Evolutionary conservation across 2,329 filamentous ascomycete species (phyloP).

Genomic region (Pseudogymnoascus sp.): DNA sequence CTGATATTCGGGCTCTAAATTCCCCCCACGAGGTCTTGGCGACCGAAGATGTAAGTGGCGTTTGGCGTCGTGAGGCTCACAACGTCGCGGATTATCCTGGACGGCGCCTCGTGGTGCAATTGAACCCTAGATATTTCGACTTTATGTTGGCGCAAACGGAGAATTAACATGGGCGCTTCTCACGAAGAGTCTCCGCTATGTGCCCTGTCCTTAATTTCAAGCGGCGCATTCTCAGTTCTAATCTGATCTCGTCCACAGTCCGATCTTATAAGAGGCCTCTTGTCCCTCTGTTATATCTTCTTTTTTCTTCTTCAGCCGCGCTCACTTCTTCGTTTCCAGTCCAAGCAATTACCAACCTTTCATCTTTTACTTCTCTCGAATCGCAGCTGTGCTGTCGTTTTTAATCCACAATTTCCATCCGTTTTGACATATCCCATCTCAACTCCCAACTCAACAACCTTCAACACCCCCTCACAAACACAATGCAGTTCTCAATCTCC

Average conservation of each 20-base stretch:
- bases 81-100: background rate
- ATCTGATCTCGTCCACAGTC: background rate
- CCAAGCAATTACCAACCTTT: background rate
- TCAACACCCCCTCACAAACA: background rate
- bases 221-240: background rate
- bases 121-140: background rate
- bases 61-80: background rate
- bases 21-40: background rate
- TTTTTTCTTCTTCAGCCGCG: slow-evolving; percentile 17
- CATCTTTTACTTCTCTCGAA: background rate
- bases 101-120: background rate
- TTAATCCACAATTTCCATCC: background rate
- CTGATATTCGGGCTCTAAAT: background rate
- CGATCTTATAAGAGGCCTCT: slow-evolving; percentile 14
- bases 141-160: background rate
- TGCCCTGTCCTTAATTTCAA: background rate
- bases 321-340: slow-evolving; percentile 19
- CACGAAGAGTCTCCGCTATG: background rate
- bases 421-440: background rate
- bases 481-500: slow-evolving; percentile 5
- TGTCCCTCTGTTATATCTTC: slow-evolving; percentile 4
- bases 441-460: background rate
- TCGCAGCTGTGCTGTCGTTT: slow-evolving; percentile 1
- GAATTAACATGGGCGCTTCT: background rate
- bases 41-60: background rate